Evolutionary conservation across 2,329 filamentous ascomycete species (phyloP), one percentile per base, ranked within the genome.

Genomic region (Hypoxylon rubiginosum): DNA sequence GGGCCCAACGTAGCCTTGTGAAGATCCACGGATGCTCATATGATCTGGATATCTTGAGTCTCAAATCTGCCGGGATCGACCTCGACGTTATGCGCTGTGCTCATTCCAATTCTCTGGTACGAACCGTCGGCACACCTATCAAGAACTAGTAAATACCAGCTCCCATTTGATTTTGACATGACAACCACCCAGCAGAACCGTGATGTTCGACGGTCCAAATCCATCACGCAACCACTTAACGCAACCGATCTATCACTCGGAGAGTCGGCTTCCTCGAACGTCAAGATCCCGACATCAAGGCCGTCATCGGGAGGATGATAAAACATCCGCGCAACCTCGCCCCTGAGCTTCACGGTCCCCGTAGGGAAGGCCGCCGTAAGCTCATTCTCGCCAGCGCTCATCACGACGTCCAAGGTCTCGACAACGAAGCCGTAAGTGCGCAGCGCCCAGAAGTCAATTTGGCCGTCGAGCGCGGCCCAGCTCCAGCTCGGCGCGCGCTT

Each of bases 401-500:
- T 71, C 10, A 19, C 13, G 6, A 72, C 62, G 5, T 68, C 62
- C 4, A 68, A 8, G 8, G 63, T 51, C 17, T 69, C 64, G 10
- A 60, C 56, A 8, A 62, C 53, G 17, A 57, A 56, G 2, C 28
- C 43, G 1, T n/a, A 26, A 2, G 52, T 65, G 15, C 58, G 57
- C 1, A 58, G 62, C 4, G 66, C 60, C 60, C 59, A 71, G 24
- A 71, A 69, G 30, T 69, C 64, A 30, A 71, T 53, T 6, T 66
- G 63, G 8, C 70, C 70, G 13, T 72, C 68, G 13, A 72, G 43
- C 2, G 64, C 39, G 6, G 68, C 68, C 68, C 70, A 72, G 41
- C 68, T 71, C 70, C 70, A 72, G 30, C 70, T 72, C 4, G 70
- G 70, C 7, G 64, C 68, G 5, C 70, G 70, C 17, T 36, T 60